Percentiles rank a stretch among this genome's conserved stretches.
Conservation (phyloP, 2,329 filamentous ascomycete species). For the Pseudogymnoascus sp. region DNA sequence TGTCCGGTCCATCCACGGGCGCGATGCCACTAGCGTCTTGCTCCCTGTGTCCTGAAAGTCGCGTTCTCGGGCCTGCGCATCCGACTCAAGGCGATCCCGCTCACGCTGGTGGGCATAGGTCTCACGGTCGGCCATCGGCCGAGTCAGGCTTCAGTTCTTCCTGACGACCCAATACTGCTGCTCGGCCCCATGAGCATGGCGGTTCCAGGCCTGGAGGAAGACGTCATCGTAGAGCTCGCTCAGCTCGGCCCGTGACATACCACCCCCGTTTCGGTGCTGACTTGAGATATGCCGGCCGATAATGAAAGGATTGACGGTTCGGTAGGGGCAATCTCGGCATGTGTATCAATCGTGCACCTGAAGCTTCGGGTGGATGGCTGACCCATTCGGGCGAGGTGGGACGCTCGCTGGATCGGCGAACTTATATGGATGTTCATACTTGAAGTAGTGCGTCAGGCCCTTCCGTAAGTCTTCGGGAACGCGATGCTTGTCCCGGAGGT, state of each 20-base stretch:
- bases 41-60: too few species aligned
- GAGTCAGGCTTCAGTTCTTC: neutral
- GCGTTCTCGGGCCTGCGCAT: too few species aligned
- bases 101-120: neutral
- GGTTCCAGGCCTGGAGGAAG: slow-evolving; percentile 4
- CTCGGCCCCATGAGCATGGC: slow-evolving; percentile 5
- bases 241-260: neutral
- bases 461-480: neutral
- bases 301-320: neutral
- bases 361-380: neutral
- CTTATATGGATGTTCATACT: neutral
- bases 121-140: neutral
- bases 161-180: slow-evolving; percentile 11
- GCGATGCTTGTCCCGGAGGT: neutral
- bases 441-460: slow-evolving; percentile 6
- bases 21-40: neutral
- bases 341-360: neutral
- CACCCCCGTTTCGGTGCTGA: neutral
- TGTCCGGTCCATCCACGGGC: slow-evolving; percentile 4
- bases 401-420: slow-evolving; percentile 3
- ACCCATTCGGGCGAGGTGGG: neutral
- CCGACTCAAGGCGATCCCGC: too few species aligned
- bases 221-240: slow-evolving; percentile 10
- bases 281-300: neutral
- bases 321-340: neutral